phyloP scores from a whole-genome alignment of 108 stramenopile genomes.

The Aurantiochytrium sp. region DNA sequence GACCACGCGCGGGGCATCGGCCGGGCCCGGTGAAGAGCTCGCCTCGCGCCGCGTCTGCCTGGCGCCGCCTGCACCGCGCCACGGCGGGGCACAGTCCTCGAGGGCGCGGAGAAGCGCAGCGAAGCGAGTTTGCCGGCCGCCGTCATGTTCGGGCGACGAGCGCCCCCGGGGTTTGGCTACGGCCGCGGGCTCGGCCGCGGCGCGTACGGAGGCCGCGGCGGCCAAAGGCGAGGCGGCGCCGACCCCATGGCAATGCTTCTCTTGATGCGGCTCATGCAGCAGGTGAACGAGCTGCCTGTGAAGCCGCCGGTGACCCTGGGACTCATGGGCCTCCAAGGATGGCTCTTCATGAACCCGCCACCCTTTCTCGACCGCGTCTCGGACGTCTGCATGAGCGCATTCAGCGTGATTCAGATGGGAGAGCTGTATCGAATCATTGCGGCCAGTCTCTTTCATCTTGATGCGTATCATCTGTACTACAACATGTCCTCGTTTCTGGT shows the following conservation, averaged over 20 bases:
- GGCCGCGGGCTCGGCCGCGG: not conserved
- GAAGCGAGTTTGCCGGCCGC: not conserved
- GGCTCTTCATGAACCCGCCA: not conserved
- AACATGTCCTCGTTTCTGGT: conserved; percentile 24
- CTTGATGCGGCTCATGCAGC: not conserved
- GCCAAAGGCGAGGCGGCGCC: not conserved
- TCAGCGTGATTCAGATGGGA: not conserved
- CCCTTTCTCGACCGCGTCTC: too few relatives aligned
- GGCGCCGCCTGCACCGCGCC: not conserved
- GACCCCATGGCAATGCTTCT: not conserved
- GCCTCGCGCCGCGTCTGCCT: not conserved
- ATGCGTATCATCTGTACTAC: conserved; percentile 29
- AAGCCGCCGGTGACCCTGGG: conserved; percentile 14
- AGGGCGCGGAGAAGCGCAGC: not conserved
- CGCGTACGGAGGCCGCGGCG: not conserved
- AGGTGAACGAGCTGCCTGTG: not conserved
- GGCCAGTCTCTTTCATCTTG: conserved; percentile 20
- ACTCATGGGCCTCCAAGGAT: not conserved
- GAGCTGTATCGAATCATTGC: not conserved
- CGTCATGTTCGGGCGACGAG: not conserved
- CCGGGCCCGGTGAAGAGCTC: too few relatives aligned
- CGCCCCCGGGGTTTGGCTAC: not conserved
- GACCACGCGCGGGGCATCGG: too few relatives aligned
- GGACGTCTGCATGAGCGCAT: not conserved
- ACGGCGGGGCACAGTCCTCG: not conserved